Conservation (phyloP, 306 rosid species). For the Lablab purpureus region DNA sequence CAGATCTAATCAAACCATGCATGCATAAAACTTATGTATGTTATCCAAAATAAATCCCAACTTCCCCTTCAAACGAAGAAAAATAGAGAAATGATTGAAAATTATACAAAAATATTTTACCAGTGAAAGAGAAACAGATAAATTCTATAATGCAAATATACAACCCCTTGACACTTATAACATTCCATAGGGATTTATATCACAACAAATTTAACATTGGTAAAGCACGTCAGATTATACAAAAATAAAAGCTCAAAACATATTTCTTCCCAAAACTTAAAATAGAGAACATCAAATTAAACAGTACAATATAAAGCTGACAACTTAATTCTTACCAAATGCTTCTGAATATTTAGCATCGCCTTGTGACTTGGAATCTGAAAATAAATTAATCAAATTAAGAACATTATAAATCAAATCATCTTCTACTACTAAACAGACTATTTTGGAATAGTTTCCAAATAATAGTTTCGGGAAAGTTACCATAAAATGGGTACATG, state of each 20-base stretch:
- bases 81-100: conserved; percentile 27
- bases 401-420: conserved; percentile 27
- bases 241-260: no score
- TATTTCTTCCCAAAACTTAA: conserved; percentile 35
- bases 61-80: conserved; percentile 21
- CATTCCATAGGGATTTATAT: conserved; percentile 20
- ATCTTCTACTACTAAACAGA: conserved; percentile 12
- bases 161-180: conserved; percentile 31
- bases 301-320: conserved; percentile 32
- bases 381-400: conserved; percentile 45
- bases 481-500: background rate
- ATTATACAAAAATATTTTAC: background rate
- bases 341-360: conserved; percentile 86
- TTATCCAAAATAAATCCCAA: conserved; percentile 5
- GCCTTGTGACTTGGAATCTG: conserved; percentile 86
- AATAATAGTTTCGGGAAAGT: conserved; percentile 5
- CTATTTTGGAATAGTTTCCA: background rate
- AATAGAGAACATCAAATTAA: conserved; percentile 19
- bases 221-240: background rate
- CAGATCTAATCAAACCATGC: conserved; percentile 3
- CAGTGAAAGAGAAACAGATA: conserved; percentile 9
- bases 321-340: conserved; percentile 69
- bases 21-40: background rate
- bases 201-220: background rate
- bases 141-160: background rate